Conservation (phyloP, 495 filamentous ascomycete genomes). For the Xylaria nigripes region DNA sequence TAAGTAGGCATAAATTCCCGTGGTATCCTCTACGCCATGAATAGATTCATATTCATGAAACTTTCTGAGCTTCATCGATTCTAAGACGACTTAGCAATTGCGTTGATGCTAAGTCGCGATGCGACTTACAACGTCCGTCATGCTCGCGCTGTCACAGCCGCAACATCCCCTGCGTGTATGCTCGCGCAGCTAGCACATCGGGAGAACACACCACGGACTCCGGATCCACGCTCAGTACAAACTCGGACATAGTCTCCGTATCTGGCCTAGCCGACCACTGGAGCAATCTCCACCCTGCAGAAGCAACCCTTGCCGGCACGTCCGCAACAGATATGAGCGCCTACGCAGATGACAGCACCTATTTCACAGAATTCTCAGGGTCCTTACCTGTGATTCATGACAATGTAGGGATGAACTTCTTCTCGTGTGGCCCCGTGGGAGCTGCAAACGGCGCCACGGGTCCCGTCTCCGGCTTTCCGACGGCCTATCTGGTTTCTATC, state of each 20-base stretch:
- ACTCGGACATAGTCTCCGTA: background rate
- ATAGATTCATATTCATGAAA: too few species aligned
- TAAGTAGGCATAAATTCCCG: constrained; percentile 2
- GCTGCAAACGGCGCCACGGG: background rate
- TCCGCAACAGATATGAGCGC: background rate
- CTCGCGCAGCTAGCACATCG: background rate
- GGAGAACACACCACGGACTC: background rate
- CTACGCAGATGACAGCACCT: background rate
- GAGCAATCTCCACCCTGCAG: background rate
- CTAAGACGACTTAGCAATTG: constrained; percentile 17
- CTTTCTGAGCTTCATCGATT: too few species aligned
- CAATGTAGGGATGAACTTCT: background rate
- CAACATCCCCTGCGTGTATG: constrained; percentile 26
- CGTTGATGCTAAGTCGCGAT: constrained; percentile 31
- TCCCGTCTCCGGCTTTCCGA: background rate
- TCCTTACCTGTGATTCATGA: background rate
- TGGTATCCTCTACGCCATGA: too few species aligned
- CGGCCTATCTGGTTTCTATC: background rate
- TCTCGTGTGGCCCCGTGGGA: background rate
- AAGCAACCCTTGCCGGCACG: background rate
- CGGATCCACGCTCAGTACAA: background rate
- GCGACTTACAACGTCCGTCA: constrained; percentile 28
- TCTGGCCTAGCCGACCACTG: background rate
- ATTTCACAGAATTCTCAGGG: background rate
- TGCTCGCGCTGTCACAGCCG: constrained; percentile 33